Percentiles rank a stretch among this genome's conserved stretches.
Conservation (phyloP, 495 filamentous ascomycete species). For the Penicillium salamii region DNA sequence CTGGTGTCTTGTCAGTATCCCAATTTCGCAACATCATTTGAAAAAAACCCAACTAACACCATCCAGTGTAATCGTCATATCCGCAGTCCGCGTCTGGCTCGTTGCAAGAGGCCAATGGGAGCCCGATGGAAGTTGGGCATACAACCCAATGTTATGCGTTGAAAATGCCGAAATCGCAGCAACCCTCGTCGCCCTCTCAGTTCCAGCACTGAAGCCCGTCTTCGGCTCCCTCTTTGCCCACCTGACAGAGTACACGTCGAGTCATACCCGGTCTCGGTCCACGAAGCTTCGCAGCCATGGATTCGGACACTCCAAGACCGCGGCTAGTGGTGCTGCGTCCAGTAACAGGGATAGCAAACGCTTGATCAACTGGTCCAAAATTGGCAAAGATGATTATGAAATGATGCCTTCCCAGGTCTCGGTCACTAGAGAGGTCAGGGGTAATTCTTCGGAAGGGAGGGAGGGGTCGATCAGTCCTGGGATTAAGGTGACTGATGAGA, state of each 20-base stretch:
- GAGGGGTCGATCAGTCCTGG: slow-evolving; percentile 10
- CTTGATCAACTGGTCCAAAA: slow-evolving; percentile 24
- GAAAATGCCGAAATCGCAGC: slow-evolving; percentile 44
- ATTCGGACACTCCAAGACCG: slow-evolving; percentile 15
- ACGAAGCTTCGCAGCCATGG: slow-evolving; percentile 6
- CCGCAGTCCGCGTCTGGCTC: slow-evolving; percentile 39
- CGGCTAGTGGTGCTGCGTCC: slow-evolving; percentile 10
- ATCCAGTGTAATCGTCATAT: slow-evolving; percentile 40
- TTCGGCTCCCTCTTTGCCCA: slow-evolving; percentile 32
- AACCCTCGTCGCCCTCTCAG: slow-evolving; percentile 44
- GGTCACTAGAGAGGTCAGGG: slow-evolving; percentile 10
- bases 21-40: no score
- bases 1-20: slow-evolving; percentile 39
- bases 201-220: slow-evolving; percentile 43
- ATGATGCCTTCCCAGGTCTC: slow-evolving; percentile 30
- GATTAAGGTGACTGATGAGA: slow-evolving; percentile 25
- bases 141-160: slow-evolving; percentile 43
- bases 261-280: slow-evolving; percentile 21
- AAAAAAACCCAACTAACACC: slow-evolving; percentile 4
- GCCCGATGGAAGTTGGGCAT: slow-evolving; percentile 41
- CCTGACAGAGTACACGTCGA: slow-evolving; percentile 24
- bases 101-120: slow-evolving; percentile 40
- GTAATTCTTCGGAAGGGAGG: background rate
- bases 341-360: slow-evolving; percentile 21
- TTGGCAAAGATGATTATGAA: slow-evolving; percentile 25